Evolutionary conservation across 108 stramenopile genomes (phyloP).

Genomic region (Stephanodiscus triporus): DNA sequence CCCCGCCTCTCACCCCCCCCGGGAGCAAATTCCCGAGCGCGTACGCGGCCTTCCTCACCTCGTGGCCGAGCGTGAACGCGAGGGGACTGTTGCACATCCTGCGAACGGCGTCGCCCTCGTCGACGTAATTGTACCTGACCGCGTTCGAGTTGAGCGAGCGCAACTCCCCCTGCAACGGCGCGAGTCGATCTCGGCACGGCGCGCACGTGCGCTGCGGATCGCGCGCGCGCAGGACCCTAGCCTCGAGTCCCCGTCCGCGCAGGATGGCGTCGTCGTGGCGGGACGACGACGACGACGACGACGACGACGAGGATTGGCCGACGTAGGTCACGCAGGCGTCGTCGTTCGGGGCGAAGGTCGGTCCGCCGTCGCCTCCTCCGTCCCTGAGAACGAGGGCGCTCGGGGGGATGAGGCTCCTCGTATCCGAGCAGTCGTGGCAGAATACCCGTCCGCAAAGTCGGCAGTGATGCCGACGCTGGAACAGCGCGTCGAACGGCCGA

Average conservation of each 20-base stretch:
- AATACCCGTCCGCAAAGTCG: constrained; percentile 87
- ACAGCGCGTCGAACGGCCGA: constrained; percentile 61
- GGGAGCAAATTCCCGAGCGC: constrained; percentile 86
- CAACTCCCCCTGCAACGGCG: constrained; percentile 75
- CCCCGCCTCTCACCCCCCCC: constrained; percentile 25
- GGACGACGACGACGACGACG: constrained; percentile 37
- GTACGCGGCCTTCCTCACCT: constrained; percentile 89
- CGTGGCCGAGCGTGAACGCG: constrained; percentile 90
- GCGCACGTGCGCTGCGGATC: constrained; percentile 71
- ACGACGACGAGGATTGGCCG: not conserved
- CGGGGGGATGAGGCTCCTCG: constrained; percentile 74
- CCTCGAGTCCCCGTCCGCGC: constrained; percentile 77
- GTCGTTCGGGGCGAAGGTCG: not conserved
- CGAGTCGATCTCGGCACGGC: constrained; percentile 57
- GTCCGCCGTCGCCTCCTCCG: constrained; percentile 18
- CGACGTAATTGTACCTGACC: constrained; percentile 85
- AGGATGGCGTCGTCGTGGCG: no score
- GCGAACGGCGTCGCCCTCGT: constrained; percentile 64
- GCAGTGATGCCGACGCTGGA: constrained; percentile 86
- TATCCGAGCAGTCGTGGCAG: constrained; percentile 68
- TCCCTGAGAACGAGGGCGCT: constrained; percentile 67
- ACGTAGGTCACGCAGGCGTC: constrained; percentile 20
- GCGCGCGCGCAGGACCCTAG: constrained; percentile 61
- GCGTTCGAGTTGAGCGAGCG: constrained; percentile 73
- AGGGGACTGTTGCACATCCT: constrained; percentile 78